These are phyloP conservation scores for Acarospora socialis DNA, from an alignment of 2,329 filamentous ascomycete species.

Conservation along the genomic window DNA sequence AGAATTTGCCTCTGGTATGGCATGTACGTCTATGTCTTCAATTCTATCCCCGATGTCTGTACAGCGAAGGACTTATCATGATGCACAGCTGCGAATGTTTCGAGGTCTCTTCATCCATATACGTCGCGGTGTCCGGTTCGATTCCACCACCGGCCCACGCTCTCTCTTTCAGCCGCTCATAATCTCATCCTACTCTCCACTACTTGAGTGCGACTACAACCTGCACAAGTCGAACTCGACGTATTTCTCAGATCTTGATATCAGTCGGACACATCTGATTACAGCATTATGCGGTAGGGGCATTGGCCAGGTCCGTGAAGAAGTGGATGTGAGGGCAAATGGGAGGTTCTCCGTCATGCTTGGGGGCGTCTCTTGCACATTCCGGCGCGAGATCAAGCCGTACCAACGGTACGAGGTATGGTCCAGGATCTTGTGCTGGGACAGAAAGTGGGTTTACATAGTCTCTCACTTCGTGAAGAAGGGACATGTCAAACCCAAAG, in stretches of 20 bases:
- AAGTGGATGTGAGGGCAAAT: constrained; percentile 31
- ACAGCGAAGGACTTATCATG: background rate
- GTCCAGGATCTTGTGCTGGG: constrained; percentile 57
- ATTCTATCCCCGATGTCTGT: background rate
- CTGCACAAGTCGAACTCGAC: constrained; percentile 72
- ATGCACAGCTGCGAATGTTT: background rate
- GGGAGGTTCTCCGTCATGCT: constrained; percentile 47
- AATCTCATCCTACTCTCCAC: constrained; percentile 49
- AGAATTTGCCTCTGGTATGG: constrained; percentile 26
- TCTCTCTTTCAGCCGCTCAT: constrained; percentile 62
- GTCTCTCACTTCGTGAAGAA: constrained; percentile 58
- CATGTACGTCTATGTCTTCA: constrained; percentile 21
- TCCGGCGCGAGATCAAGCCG: constrained; percentile 58
- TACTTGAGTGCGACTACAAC: constrained; percentile 77
- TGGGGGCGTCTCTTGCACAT: constrained; percentile 59
- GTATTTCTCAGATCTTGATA: constrained; percentile 77
- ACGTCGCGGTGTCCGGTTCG: constrained; percentile 35
- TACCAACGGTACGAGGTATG: constrained; percentile 61
- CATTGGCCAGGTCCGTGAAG: constrained; percentile 36
- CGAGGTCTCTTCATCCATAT: constrained; percentile 27
- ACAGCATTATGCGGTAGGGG: constrained; percentile 51
- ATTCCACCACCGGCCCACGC: constrained; percentile 31
- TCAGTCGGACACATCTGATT: constrained; percentile 67
- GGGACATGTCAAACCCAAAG: constrained; percentile 41
- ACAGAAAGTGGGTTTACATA: constrained; percentile 69